Base-by-base conservation (phyloP, 371 early-diverging fungal species). In the Mucor indicus region DNA sequence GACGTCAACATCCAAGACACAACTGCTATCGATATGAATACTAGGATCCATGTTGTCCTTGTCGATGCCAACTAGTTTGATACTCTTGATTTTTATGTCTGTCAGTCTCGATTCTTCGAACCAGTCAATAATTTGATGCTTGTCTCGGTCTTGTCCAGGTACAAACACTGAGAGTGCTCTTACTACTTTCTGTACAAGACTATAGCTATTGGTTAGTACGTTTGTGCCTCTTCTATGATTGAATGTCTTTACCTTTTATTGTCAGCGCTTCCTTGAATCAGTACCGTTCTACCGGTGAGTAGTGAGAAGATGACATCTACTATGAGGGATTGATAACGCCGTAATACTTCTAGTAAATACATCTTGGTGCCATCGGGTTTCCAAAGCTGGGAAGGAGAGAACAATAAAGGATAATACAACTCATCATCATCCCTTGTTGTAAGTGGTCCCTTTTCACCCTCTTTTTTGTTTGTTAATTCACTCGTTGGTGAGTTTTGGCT, bases 241-340 rank as follows among this genome's bases (percentile, higher is more conserved):
- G n/a, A n/a, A n/a, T n/a, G n/a, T n/a, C n/a, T n/a, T 37, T 54
- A 67, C 61, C 50, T 38, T 57, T 63, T 57, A 13, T 49, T 61
- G 8, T 64, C 38, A 0, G 23, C 17, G 7, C 56, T 53, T 2
- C 73, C 71, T 22, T 68, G 53, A 6, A 75, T 57, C 1, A 75
- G 27, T 1, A 68, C 67, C 13, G 69, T 59, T 27, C 75, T 51
- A 12, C 75, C 75, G 7, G 64, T 75, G 48, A 75, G 21, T 8
- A 75, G 25, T 3, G 75, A 57, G 48, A 66, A 75, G 4, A 75
- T 53, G 7, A 71, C 50, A 57, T 75, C 54, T 1, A 54, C 54
- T 16, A 59, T 48, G 1, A 71, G 15, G 20, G 66, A 37, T 44
- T 57, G 50, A 13, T 43, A 51, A 47, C 27, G 44, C 11, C 38